Conservation (phyloP, 73 alveolate species). For the Paramecium biaurelia region DNA sequence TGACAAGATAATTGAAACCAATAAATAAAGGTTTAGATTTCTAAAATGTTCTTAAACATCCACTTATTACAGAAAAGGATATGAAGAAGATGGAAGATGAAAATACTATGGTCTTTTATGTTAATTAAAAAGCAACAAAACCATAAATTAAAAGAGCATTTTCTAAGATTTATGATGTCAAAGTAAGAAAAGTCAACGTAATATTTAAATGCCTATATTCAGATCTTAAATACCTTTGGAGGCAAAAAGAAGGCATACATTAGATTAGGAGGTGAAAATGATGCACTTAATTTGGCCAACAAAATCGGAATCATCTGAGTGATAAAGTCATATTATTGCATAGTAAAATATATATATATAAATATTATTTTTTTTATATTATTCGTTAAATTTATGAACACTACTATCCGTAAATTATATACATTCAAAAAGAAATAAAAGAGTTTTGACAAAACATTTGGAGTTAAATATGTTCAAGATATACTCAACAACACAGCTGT, state of each 20-base stretch:
- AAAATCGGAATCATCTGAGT: constrained; percentile 83
- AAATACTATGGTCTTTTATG: constrained; percentile 85
- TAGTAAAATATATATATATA: background rate
- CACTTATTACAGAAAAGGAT: constrained; percentile 82
- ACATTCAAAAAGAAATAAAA: background rate
- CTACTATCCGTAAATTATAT: background rate
- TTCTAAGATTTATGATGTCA: constrained; percentile 70
- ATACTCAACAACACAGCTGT: background rate
- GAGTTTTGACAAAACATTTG: background rate
- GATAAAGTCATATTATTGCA: background rate
- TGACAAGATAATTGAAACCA: constrained; percentile 22
- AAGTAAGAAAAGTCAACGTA: constrained; percentile 77
- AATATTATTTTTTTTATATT: background rate
- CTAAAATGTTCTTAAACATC: constrained; percentile 76
- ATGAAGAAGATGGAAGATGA: constrained; percentile 85
- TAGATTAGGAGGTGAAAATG: constrained; percentile 73
- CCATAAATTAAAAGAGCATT: constrained; percentile 82
- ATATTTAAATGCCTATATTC: background rate
- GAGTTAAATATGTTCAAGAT: background rate
- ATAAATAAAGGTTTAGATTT: constrained; percentile 62
- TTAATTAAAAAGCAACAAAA: constrained; percentile 76
- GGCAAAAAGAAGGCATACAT: constrained; percentile 88
- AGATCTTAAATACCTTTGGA: constrained; percentile 68
- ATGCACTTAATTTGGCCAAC: constrained; percentile 83
- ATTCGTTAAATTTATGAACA: background rate